Conservation (phyloP, 257 asterid species). For the Voacanga thouarsii region DNA sequence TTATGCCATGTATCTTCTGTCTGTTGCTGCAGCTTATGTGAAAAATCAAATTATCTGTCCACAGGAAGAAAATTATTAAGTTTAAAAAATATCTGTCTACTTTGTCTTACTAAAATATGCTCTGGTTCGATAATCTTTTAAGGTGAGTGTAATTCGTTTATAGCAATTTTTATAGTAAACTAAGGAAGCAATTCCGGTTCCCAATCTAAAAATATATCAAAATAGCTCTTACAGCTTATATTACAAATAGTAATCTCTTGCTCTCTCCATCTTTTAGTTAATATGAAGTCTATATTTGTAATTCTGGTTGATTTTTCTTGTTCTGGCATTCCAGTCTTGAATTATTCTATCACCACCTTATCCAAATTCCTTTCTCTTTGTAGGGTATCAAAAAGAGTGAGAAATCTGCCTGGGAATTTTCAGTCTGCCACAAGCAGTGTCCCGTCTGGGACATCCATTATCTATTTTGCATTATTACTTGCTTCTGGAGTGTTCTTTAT, state of each 20-base stretch:
- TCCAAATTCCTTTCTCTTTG: background rate
- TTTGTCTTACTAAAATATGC: background rate
- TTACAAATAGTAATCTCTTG: background rate
- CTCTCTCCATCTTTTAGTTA: background rate
- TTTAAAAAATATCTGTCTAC: background rate
- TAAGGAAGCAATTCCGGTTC: background rate
- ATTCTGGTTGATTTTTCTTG: background rate
- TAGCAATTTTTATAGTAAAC: background rate
- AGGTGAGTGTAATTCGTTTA: background rate
- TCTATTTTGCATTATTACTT: conserved; percentile 70
- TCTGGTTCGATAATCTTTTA: background rate
- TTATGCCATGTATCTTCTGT: background rate
- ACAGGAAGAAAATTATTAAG: background rate
- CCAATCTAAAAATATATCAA: background rate
- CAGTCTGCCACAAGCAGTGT: conserved; percentile 65
- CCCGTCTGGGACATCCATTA: conserved; percentile 68
- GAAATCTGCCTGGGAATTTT: conserved; percentile 71
- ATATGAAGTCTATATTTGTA: background rate
- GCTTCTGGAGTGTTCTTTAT: conserved; percentile 77
- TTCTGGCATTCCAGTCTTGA: background rate
- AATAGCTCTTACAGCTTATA: background rate
- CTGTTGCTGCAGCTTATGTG: background rate
- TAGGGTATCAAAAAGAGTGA: conserved; percentile 74
- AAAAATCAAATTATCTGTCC: background rate
- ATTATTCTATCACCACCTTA: background rate